phyloP scores from a whole-genome alignment of 495 filamentous ascomycete species.

The Penicillium mononematosum region DNA sequence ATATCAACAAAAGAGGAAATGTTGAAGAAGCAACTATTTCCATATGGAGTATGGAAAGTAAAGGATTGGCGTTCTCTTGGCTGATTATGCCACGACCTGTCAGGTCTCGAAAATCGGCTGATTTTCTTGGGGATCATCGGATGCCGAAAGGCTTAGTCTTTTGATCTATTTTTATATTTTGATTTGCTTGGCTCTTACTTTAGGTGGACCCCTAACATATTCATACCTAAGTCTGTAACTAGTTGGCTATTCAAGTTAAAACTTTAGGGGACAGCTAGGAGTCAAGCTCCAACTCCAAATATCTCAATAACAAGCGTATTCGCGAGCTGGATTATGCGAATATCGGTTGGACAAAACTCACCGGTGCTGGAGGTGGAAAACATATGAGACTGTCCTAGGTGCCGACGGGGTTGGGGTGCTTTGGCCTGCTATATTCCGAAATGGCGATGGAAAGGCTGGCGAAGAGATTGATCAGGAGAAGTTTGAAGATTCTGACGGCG shows the following conservation, averaged over 20 bases:
- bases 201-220: no score
- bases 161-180: conserved; percentile 10
- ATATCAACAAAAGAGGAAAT: conserved; percentile 6
- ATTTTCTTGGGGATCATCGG: neutral
- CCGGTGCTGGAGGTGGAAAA: conserved; percentile 90
- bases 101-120: neutral
- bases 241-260: no score
- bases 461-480: conserved; percentile 91
- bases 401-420: conserved; percentile 93
- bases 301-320: conserved; percentile 61
- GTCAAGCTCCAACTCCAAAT: no score
- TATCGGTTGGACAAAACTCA: conserved; percentile 94
- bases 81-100: neutral
- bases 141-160: conserved; percentile 7
- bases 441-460: conserved; percentile 68
- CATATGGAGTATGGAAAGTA: no score
- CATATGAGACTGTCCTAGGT: conserved; percentile 78
- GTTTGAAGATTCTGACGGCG: conserved; percentile 77
- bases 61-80: neutral
- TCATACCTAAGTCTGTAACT: no score
- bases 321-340: conserved; percentile 82
- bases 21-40: neutral
- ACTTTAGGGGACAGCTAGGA: no score
- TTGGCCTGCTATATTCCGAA: conserved; percentile 81
- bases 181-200: conserved; percentile 1